Evolutionary conservation across 2,329 filamentous ascomycete genomes (phyloP).

Genomic region (Talaromyces sp.): DNA sequence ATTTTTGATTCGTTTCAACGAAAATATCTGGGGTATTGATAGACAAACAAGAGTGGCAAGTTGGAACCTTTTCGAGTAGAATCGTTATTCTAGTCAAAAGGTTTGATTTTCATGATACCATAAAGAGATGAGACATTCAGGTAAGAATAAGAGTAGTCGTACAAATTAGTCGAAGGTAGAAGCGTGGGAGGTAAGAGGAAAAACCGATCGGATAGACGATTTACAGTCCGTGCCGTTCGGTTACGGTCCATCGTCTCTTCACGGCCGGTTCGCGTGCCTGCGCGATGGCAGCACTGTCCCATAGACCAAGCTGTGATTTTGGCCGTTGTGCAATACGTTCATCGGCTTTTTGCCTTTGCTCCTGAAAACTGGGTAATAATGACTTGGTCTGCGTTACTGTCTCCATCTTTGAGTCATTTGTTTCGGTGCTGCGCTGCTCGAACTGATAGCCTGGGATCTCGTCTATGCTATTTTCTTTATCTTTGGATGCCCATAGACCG

Average conservation of each 20-base stretch:
- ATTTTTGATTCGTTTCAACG: background rate
- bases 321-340: slow-evolving; percentile 8
- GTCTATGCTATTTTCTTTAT: slow-evolving; percentile 12
- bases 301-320: slow-evolving; percentile 38
- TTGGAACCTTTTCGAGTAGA: background rate
- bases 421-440: background rate
- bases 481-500: slow-evolving; percentile 38
- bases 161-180: background rate
- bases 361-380: slow-evolving; percentile 15
- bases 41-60: background rate
- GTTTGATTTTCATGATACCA: background rate
- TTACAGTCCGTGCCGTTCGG: slow-evolving; percentile 26
- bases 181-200: background rate
- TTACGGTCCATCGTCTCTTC: slow-evolving; percentile 41
- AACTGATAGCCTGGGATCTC: slow-evolving; percentile 22
- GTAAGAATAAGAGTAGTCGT: background rate
- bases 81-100: background rate
- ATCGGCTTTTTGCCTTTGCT: background rate
- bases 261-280: slow-evolving; percentile 31
- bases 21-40: background rate
- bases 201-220: background rate
- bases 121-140: background rate
- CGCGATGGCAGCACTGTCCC: slow-evolving; percentile 35
- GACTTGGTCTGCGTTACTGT: slow-evolving; percentile 22
- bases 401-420: background rate